Percentiles rank a stretch among this genome's conserved stretches.
Conservation (phyloP, 257 asterid genomes). For the Forsythia viridissima region DNA sequence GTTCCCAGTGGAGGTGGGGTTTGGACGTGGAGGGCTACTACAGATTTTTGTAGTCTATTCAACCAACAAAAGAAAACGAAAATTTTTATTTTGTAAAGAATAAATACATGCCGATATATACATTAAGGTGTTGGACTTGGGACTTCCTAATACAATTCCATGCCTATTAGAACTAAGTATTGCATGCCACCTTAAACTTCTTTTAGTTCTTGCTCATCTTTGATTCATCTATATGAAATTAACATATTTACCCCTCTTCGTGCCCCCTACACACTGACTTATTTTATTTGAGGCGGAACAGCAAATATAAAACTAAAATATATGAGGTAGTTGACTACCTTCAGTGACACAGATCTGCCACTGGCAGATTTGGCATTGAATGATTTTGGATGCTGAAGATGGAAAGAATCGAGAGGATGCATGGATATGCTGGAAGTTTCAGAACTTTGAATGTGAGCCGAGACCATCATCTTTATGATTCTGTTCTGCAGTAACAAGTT, state of each 20-base stretch:
- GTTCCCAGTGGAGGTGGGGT: background rate
- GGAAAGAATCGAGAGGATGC: background rate
- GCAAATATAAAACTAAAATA: too few relatives aligned
- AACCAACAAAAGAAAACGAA: background rate
- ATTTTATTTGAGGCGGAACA: background rate
- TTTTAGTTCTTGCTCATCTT: background rate
- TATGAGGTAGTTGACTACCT: background rate
- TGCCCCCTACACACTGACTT: background rate
- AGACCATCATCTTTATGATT: background rate
- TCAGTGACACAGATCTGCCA: background rate
- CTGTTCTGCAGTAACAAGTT: background rate
- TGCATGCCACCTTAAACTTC: background rate
- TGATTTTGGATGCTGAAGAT: background rate
- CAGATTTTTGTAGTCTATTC: too few relatives aligned
- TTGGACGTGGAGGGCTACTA: background rate
- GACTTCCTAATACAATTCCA: too few relatives aligned
- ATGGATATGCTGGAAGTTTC: background rate
- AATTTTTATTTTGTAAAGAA: background rate
- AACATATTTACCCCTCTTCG: background rate
- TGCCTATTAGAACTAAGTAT: background rate
- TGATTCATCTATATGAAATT: background rate
- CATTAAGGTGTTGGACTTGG: too few relatives aligned
- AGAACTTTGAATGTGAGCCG: background rate
- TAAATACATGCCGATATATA: background rate
- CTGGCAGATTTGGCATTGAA: background rate